A percentile compares a stretch with the other conserved stretches of the same genome.
These are phyloP conservation scores for Calamus simplicifolius DNA, from an alignment of 176 grass and related monocot species.

Conservation along the genomic window DNA sequence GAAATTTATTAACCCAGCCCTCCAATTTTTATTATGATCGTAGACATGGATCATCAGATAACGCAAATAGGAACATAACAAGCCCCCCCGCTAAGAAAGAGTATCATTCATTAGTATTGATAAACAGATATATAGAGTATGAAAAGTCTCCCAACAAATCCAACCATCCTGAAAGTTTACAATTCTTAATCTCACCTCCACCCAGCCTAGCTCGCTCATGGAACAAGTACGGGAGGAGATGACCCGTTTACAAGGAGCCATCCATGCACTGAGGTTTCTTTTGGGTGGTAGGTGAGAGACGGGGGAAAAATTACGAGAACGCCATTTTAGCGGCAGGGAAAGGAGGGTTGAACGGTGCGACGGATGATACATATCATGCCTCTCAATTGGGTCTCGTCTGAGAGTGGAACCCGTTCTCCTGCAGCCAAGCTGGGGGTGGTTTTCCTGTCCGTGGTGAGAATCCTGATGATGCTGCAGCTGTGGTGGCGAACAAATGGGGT, in stretches of 20 bases:
- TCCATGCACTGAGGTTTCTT: background rate
- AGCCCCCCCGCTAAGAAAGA: constrained; percentile 42
- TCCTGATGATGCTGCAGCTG: constrained; percentile 99
- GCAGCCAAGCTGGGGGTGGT: constrained; percentile 48
- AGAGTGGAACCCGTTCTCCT: constrained; percentile 72
- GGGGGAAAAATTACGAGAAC: too few relatives aligned
- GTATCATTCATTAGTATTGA: constrained; percentile 14
- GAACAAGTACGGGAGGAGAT: constrained; percentile 6
- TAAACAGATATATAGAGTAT: constrained; percentile 16
- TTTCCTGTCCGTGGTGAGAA: constrained; percentile 68
- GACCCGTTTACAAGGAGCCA: background rate
- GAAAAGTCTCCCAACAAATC: constrained; percentile 2
- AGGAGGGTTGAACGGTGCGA: background rate
- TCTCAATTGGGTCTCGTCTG: constrained; percentile 13
- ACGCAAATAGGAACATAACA: constrained; percentile 61
- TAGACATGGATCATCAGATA: background rate
- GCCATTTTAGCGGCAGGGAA: too few relatives aligned
- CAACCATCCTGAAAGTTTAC: constrained; percentile 14
- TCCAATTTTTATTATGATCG: constrained; percentile 31
- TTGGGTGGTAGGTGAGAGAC: too few relatives aligned
- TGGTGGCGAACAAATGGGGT: constrained; percentile 26
- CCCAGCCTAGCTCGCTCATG: background rate
- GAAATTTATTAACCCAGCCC: background rate
- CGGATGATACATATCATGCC: background rate
- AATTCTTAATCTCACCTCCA: background rate